Evolutionary conservation across 805 yeast species (phyloP).

Genomic region (Ogataea pini): DNA sequence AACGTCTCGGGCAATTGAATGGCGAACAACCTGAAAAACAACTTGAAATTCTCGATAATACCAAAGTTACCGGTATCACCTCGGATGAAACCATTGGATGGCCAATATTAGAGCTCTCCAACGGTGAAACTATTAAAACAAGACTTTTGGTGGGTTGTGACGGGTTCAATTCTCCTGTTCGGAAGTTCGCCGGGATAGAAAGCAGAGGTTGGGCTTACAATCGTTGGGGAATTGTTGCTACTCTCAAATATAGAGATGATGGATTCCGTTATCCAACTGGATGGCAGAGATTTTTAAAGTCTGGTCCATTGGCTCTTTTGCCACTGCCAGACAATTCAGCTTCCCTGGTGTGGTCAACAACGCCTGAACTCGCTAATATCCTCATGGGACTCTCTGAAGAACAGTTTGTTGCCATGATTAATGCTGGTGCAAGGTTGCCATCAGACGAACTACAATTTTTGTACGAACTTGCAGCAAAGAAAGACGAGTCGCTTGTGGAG

Average conservation of each 20-base stretch:
- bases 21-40: slow-evolving; percentile 25
- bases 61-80: slow-evolving; percentile 63
- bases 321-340: slow-evolving; percentile 87
- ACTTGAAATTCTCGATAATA: slow-evolving; percentile 57
- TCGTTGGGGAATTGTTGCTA: slow-evolving; percentile 90
- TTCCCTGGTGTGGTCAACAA: slow-evolving; percentile 92
- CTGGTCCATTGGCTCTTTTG: slow-evolving; percentile 90
- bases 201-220: slow-evolving; percentile 92
- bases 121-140: slow-evolving; percentile 64
- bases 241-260: slow-evolving; percentile 71
- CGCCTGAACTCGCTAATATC: slow-evolving; percentile 69
- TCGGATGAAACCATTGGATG: slow-evolving; percentile 50
- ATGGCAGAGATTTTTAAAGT: slow-evolving; percentile 88
- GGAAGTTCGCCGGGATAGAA: slow-evolving; percentile 76
- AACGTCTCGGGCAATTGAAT: slow-evolving; percentile 48
- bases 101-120: slow-evolving; percentile 72
- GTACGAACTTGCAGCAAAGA: slow-evolving; percentile 45
- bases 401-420: slow-evolving; percentile 68
- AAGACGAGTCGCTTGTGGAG: slow-evolving; percentile 49
- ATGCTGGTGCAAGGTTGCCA: slow-evolving; percentile 83
- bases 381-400: slow-evolving; percentile 59
- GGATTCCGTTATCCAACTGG: slow-evolving; percentile 67
- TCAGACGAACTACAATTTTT: slow-evolving; percentile 75
- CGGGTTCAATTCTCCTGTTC: slow-evolving; percentile 92
- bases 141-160: slow-evolving; percentile 92